Percentiles rank a stretch among this genome's conserved stretches.
Evolutionary conservation across 148 eudicot species (phyloP).

Genomic region (Talinum fruticosum): DNA sequence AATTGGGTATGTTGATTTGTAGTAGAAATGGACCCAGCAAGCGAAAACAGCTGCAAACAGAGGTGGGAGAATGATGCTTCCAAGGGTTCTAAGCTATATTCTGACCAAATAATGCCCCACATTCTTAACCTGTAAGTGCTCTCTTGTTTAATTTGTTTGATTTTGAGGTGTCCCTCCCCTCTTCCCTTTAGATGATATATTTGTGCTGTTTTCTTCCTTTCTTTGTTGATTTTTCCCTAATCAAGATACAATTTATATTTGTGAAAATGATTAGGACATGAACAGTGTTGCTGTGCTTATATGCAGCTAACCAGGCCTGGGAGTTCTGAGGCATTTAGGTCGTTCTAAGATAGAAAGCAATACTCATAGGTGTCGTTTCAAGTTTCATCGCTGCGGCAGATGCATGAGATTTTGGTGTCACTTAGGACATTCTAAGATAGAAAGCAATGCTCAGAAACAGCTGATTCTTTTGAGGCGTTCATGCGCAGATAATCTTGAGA

Average conservation of each 20-base stretch:
- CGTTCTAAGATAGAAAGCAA: no score
- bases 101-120: conserved; percentile 51
- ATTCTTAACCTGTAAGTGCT: conserved; percentile 50
- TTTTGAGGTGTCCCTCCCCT: no score
- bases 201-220: no score
- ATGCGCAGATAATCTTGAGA: not conserved
- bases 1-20: not conserved
- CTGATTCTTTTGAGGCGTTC: not conserved
- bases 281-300: no score
- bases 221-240: no score
- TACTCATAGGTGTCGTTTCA: not conserved
- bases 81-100: conserved; percentile 19
- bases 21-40: conserved; percentile 30
- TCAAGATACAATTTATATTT: no score
- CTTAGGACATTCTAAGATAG: not conserved
- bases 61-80: conserved; percentile 27
- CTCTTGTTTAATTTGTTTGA: not conserved
- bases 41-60: conserved; percentile 32
- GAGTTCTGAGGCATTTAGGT: no score
- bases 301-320: no score
- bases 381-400: not conserved
- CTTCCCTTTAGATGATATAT: no score
- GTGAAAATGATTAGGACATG: no score
- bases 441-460: not conserved
- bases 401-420: not conserved